These are phyloP conservation scores for Annulohypoxylon truncatum DNA, from an alignment of 2,329 filamentous ascomycete genomes.

Conservation along the genomic window DNA sequence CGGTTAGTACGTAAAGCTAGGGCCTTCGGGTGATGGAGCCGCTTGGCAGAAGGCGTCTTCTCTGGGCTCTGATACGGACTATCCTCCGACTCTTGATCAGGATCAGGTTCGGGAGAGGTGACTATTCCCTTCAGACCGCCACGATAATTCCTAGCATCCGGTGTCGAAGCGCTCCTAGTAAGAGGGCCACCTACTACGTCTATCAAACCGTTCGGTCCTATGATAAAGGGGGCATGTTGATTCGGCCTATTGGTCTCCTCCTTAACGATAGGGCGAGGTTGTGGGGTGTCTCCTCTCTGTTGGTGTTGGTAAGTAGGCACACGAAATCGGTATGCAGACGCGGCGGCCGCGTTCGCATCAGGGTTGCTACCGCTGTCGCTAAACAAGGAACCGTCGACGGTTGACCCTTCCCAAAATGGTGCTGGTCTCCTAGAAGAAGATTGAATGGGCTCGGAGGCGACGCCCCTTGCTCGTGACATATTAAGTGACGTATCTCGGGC, in stretches of 20 bases:
- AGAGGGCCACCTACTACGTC: conserved; percentile 42
- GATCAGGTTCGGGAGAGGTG: conserved; percentile 37
- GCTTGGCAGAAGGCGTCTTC: conserved; percentile 46
- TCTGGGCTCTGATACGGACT: conserved; percentile 47
- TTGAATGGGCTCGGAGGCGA: conserved; percentile 44
- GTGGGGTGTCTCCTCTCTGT: conserved; percentile 44
- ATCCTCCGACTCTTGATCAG: conserved; percentile 44
- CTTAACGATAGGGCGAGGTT: conserved; percentile 40
- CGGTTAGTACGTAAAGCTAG: conserved; percentile 41
- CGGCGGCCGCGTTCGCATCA: conserved; percentile 42
- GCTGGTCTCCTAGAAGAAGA: conserved; percentile 38
- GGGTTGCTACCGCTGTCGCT: conserved; percentile 51
- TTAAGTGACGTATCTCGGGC: conserved; percentile 44
- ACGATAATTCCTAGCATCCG: conserved; percentile 46
- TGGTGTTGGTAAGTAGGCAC: conserved; percentile 43
- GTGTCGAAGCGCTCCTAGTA: conserved; percentile 49
- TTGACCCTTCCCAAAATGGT: conserved; percentile 52
- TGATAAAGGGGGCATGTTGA: conserved; percentile 44
- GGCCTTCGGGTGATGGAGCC: conserved; percentile 43
- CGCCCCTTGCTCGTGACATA: conserved; percentile 38
- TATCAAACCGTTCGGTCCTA: conserved; percentile 48
- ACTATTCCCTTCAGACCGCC: conserved; percentile 37
- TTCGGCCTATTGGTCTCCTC: conserved; percentile 35
- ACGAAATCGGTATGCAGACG: conserved; percentile 42
- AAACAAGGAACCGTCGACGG: conserved; percentile 50